A percentile compares a stretch with the other conserved stretches of the same genome.
These are phyloP conservation scores for Quercus suber DNA, from an alignment of 306 rosid genomes.

Conservation along the genomic window DNA sequence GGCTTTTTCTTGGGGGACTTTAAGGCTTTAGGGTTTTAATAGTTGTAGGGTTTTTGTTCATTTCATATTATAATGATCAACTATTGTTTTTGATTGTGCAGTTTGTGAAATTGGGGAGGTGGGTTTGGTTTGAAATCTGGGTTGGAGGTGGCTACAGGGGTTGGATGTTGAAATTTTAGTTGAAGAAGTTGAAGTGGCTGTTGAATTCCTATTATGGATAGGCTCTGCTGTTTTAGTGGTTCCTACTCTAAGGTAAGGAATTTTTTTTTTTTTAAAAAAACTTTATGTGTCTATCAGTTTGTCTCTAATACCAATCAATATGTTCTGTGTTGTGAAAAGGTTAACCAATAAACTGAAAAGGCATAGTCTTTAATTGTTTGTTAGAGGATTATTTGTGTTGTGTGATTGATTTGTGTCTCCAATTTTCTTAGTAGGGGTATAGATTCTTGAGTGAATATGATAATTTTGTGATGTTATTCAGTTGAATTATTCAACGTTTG, in stretches of 20 bases:
- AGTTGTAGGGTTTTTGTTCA: constrained; percentile 10
- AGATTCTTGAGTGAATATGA: background rate
- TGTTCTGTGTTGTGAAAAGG: constrained; percentile 4
- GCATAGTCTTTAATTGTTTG: constrained; percentile 12
- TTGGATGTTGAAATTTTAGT: constrained; percentile 42
- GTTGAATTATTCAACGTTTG: constrained; percentile 1
- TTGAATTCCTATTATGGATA: constrained; percentile 54
- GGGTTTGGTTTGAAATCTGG: constrained; percentile 42
- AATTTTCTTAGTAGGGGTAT: too few species aligned
- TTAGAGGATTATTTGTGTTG: constrained; percentile 4
- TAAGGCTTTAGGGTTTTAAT: constrained; percentile 25
- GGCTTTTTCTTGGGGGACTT: constrained; percentile 21
- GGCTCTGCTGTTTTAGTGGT: constrained; percentile 64
- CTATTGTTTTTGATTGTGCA: constrained; percentile 31
- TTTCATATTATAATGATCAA: constrained; percentile 12
- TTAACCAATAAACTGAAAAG: constrained; percentile 14
- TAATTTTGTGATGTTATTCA: background rate
- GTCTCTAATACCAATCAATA: constrained; percentile 5
- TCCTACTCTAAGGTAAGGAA: constrained; percentile 67
- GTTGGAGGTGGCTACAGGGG: constrained; percentile 39
- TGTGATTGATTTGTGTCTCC: constrained; percentile 11
- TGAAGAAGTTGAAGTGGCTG: constrained; percentile 27
- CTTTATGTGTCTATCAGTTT: background rate
- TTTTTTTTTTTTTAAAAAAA: background rate
- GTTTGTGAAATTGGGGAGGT: constrained; percentile 31